Conservation (phyloP, 2,329 filamentous ascomycete species). For the Periconia sp. region DNA sequence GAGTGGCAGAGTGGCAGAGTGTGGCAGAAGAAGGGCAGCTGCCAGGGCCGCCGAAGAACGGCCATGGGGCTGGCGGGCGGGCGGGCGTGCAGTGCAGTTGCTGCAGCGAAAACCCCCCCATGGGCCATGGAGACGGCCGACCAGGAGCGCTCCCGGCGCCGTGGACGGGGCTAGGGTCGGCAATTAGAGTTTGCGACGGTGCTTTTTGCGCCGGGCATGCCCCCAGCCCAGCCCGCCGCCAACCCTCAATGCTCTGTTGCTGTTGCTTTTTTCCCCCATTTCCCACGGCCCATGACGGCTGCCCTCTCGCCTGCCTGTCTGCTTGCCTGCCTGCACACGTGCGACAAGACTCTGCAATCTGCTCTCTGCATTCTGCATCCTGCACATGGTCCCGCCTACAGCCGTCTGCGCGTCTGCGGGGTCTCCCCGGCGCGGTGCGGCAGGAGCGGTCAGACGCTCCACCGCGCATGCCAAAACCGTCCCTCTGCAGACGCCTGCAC, state of each 20-base stretch:
- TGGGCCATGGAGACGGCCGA: too few relatives aligned
- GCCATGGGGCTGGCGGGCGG: too few relatives aligned
- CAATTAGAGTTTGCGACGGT: slow-evolving; percentile 30
- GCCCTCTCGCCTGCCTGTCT: background rate
- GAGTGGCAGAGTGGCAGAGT: too few relatives aligned
- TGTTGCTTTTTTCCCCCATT: background rate
- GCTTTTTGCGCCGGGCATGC: slow-evolving; percentile 24
- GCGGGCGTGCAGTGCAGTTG: too few relatives aligned
- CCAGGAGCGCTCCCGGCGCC: slow-evolving; percentile 20
- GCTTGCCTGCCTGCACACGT: slow-evolving; percentile 3
- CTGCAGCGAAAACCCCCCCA: too few relatives aligned
- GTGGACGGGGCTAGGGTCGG: slow-evolving; percentile 30
- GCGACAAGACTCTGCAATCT: too few relatives aligned
- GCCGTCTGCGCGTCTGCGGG: background rate
- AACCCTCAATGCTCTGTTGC: background rate
- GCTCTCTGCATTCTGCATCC: too few relatives aligned
- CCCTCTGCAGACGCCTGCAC: slow-evolving; percentile 38
- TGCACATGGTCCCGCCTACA: too few relatives aligned
- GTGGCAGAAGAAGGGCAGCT: too few relatives aligned
- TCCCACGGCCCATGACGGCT: too few relatives aligned
- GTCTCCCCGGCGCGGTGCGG: slow-evolving; percentile 18
- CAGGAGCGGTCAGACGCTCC: slow-evolving; percentile 30
- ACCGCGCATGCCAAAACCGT: slow-evolving; percentile 34
- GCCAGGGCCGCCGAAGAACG: slow-evolving; percentile 6
- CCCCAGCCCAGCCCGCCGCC: background rate